Percentiles rank a stretch among this genome's conserved stretches.
These are phyloP conservation scores for Dothideomycetidae sp. DNA, from an alignment of 2,329 filamentous ascomycete species.

Conservation along the genomic window DNA sequence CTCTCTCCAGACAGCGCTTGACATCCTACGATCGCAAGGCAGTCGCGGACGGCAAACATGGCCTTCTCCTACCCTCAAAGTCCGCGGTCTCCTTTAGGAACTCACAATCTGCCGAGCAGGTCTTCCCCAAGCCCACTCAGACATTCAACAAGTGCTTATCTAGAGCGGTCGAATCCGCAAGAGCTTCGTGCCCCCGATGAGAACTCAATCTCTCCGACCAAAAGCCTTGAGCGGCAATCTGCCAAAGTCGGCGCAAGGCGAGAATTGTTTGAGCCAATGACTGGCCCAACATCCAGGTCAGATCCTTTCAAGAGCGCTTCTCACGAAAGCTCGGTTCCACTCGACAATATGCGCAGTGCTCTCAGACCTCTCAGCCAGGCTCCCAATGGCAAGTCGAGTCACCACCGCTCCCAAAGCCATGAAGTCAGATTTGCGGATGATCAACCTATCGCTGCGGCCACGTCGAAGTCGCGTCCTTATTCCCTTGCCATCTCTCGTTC, in stretches of 20 bases:
- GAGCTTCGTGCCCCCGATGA: neutral
- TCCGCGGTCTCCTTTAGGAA: constrained; percentile 8
- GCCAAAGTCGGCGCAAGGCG: constrained; percentile 6
- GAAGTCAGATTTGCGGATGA: constrained; percentile 12
- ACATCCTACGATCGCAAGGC: neutral
- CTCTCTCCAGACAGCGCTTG: neutral
- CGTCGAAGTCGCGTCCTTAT: constrained; percentile 16
- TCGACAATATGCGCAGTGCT: constrained; percentile 12
- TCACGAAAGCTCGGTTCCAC: constrained; percentile 1
- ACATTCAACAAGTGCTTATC: constrained; percentile 8
- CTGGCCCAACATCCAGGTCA: constrained; percentile 3
- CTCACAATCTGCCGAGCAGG: constrained; percentile 6
- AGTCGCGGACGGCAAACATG: constrained; percentile 5
- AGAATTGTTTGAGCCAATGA: constrained; percentile 8
- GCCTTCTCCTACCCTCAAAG: constrained; percentile 7
- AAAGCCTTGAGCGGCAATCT: constrained; percentile 3
- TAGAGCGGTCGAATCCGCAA: neutral
- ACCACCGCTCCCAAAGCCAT: constrained; percentile 12
- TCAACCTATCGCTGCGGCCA: constrained; percentile 15
- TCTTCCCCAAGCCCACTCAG: constrained; percentile 9
- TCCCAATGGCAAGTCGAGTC: constrained; percentile 8
- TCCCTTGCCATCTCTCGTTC: constrained; percentile 22
- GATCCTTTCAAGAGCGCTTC: neutral
- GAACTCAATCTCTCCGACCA: constrained; percentile 2
- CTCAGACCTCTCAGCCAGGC: constrained; percentile 12